Conservation (phyloP, 139 green algal species). For the Coelastrella sp. region DNA sequence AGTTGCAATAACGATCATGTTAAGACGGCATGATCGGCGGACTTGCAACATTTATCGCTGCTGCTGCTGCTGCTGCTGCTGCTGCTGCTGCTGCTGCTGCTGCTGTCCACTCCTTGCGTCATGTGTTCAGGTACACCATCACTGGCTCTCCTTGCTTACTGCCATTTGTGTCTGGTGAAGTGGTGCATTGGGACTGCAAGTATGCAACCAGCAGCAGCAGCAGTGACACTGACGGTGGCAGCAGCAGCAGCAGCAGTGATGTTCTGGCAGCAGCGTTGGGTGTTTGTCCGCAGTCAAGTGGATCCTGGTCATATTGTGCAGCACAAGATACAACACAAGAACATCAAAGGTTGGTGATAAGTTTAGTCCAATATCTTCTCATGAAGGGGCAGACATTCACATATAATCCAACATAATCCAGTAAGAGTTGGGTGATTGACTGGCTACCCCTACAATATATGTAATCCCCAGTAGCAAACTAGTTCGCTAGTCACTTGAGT, state of each 20-base stretch:
- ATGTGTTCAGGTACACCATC: not conserved
- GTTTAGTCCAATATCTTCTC: too few species aligned
- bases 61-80: not conserved
- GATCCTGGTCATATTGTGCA: not conserved
- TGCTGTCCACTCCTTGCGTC: not conserved
- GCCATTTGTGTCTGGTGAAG: not conserved
- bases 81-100: not conserved
- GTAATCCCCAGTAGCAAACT: too few species aligned
- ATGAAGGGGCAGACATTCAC: not conserved
- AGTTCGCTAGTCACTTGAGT: too few species aligned
- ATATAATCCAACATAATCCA: too few species aligned
- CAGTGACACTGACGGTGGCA: not conserved
- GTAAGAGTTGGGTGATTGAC: too few species aligned
- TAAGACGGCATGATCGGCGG: not conserved
- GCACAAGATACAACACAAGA: not conserved
- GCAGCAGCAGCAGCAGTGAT: not conserved
- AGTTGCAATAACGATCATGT: too few species aligned
- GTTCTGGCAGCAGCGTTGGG: constrained; percentile 11
- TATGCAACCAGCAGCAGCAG: not conserved
- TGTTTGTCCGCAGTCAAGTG: not conserved
- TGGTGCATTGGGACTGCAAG: not conserved
- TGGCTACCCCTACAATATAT: too few species aligned
- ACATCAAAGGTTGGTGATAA: not conserved
- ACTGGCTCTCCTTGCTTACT: not conserved
- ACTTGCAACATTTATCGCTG: not conserved